Evolutionary conservation across 2,329 filamentous ascomycete species (phyloP).

Genomic region (Calonectria ilicicola): DNA sequence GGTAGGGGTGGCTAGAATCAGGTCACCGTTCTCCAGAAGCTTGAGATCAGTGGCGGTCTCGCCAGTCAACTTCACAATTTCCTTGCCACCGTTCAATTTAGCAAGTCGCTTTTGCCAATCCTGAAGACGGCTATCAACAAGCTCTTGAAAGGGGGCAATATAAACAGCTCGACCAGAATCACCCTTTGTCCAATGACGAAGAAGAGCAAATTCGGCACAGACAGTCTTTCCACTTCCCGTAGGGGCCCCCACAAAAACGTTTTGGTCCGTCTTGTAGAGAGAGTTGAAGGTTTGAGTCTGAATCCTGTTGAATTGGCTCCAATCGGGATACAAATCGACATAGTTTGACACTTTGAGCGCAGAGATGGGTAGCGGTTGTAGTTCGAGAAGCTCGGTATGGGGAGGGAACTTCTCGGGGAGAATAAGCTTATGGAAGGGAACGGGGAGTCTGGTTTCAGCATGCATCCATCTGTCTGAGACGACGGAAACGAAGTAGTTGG

Average conservation of each 20-base stretch:
- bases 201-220: constrained; percentile 92
- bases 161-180: constrained; percentile 84
- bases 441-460: constrained; percentile 90
- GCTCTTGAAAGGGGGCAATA: constrained; percentile 92
- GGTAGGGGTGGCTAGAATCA: constrained; percentile 90
- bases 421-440: constrained; percentile 95
- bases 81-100: constrained; percentile 82
- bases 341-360: constrained; percentile 90
- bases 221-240: constrained; percentile 97
- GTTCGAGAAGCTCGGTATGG: constrained; percentile 90
- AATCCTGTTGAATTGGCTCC: constrained; percentile 94
- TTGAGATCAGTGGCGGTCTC: constrained; percentile 93
- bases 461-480: constrained; percentile 99
- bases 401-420: constrained; percentile 95
- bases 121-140: constrained; percentile 83
- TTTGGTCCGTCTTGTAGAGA: constrained; percentile 90
- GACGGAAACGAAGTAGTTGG: constrained; percentile 97
- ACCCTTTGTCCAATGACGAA: constrained; percentile 81
- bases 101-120: constrained; percentile 88
- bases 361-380: constrained; percentile 90
- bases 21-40: constrained; percentile 85
- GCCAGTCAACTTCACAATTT: constrained; percentile 92
- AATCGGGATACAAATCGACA: constrained; percentile 82
- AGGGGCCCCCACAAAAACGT: constrained; percentile 92
- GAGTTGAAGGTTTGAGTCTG: constrained; percentile 98